Evolutionary conservation across 768 basidiomycete genomes (phyloP), one percentile per base, ranked within the genome.

Genomic region (Xerocomellus chrysenteron): DNA sequence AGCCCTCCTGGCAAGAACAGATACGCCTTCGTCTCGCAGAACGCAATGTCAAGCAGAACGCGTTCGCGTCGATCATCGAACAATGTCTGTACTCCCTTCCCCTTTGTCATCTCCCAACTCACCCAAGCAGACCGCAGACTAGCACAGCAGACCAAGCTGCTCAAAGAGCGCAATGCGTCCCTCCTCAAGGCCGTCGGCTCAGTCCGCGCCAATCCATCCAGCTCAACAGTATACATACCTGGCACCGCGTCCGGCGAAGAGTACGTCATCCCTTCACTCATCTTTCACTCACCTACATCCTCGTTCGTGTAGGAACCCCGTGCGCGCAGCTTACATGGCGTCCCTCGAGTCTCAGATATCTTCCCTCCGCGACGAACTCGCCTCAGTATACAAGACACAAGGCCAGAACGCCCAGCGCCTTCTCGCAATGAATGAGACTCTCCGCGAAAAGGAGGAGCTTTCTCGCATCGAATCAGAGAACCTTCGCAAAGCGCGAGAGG

Each of bases 311-410:
- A 93, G 90, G 61, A 90, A 93, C 69, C 87, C 92, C 26, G 88
- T 95, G 41, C 85, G 88, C 42, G 84, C 88, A 37, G 94, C 94
- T 16, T 93, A 96, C 72, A 85, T 95, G 72, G 78, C 87, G 1
- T 97, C 96, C 19, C 85, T 98, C 47, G 95, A 98, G 72, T 87
- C 90, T 5, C 94, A 98, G 68, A 90, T 98, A 71, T 92, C 93
- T 2, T 87, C 90, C 12, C 78, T 97, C 47, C 87, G 95, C 35
- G 90, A 92, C 63, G 96, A 98, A 71, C 81, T 98, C 48, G 92
- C 95, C 3, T 92, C 90, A 10, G 86, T 96, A 2, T 99, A 98
- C 79, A 95, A 96, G 73, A 92, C 93, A 0, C 95, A 98, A 60
- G 91, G 92, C 5, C 93, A 96, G 74, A 96, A 97, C 71, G 91